phyloP scores from a whole-genome alignment of 345 rosid genomes.

The Erysimum cheiranthoides region DNA sequence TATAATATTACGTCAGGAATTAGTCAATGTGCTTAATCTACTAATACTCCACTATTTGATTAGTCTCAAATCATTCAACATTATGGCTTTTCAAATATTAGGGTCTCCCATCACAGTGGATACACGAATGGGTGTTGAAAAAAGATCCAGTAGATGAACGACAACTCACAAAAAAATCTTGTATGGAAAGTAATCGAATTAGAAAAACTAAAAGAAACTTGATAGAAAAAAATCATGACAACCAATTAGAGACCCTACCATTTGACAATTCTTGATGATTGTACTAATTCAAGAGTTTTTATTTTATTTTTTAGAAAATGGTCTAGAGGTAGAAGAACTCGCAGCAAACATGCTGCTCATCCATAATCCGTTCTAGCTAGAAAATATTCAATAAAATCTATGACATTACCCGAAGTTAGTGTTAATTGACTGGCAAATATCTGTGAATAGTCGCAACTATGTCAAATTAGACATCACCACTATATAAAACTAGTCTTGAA shows the following conservation, averaged over 20 bases:
- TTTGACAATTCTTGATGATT: neutral
- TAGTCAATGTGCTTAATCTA: slow-evolving; percentile 42
- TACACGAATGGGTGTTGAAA: slow-evolving; percentile 17
- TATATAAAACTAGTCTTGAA: neutral
- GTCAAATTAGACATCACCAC: neutral
- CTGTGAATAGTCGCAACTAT: neutral
- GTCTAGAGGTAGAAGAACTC: neutral
- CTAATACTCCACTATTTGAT: slow-evolving; percentile 42
- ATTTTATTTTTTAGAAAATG: neutral
- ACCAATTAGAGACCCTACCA: slow-evolving; percentile 39
- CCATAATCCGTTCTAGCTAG: neutral
- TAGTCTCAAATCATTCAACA: slow-evolving; percentile 30
- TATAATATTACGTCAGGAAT: slow-evolving; percentile 7
- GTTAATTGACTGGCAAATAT: neutral
- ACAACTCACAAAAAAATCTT: slow-evolving; percentile 31
- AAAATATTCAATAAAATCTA: neutral
- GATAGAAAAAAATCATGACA: slow-evolving; percentile 21
- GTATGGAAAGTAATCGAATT: slow-evolving; percentile 21
- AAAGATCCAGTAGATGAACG: slow-evolving; percentile 26
- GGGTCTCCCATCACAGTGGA: slow-evolving; percentile 33
- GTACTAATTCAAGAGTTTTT: neutral
- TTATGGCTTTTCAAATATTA: slow-evolving; percentile 5
- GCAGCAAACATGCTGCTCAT: too few species aligned
- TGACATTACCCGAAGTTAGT: neutral
- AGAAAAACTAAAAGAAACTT: neutral